Percentiles rank a stretch among this genome's conserved stretches.
Conservation (phyloP, 2,329 filamentous ascomycete species). For the Fusarium graminum region DNA sequence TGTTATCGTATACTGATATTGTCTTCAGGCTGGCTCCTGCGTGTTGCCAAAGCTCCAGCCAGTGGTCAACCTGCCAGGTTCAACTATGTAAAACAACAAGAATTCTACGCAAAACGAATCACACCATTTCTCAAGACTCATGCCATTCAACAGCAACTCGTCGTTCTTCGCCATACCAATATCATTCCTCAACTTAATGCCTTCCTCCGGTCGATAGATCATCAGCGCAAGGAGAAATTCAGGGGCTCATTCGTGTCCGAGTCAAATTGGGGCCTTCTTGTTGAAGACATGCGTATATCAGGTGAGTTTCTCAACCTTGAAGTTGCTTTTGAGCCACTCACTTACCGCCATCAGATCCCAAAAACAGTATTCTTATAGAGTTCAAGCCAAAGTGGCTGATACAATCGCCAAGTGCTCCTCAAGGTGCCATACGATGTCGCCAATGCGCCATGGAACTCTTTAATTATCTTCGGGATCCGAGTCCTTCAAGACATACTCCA, state of each 20-base stretch:
- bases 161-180: slow-evolving; percentile 54
- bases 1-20: slow-evolving; percentile 29
- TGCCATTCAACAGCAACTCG: slow-evolving; percentile 56
- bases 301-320: slow-evolving; percentile 41
- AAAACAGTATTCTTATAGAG: slow-evolving; percentile 67
- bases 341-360: slow-evolving; percentile 44
- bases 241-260: slow-evolving; percentile 64
- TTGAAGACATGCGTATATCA: slow-evolving; percentile 75
- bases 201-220: slow-evolving; percentile 64
- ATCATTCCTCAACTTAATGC: slow-evolving; percentile 64
- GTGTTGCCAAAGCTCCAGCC: slow-evolving; percentile 56
- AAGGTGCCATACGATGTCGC: slow-evolving; percentile 73
- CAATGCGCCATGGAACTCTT: slow-evolving; percentile 73
- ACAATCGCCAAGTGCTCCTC: slow-evolving; percentile 79
- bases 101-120: slow-evolving; percentile 54
- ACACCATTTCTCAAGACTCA: slow-evolving; percentile 53
- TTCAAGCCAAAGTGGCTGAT: slow-evolving; percentile 89
- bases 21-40: slow-evolving; percentile 53
- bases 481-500: slow-evolving; percentile 53
- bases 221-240: slow-evolving; percentile 60
- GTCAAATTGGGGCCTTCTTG: slow-evolving; percentile 74
- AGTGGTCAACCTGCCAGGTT: slow-evolving; percentile 51
- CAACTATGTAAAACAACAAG: slow-evolving; percentile 56
- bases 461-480: slow-evolving; percentile 53
- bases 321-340: slow-evolving; percentile 1